Evolutionary conservation across 805 yeast species (phyloP).

Genomic region (Torulaspora indica): DNA sequence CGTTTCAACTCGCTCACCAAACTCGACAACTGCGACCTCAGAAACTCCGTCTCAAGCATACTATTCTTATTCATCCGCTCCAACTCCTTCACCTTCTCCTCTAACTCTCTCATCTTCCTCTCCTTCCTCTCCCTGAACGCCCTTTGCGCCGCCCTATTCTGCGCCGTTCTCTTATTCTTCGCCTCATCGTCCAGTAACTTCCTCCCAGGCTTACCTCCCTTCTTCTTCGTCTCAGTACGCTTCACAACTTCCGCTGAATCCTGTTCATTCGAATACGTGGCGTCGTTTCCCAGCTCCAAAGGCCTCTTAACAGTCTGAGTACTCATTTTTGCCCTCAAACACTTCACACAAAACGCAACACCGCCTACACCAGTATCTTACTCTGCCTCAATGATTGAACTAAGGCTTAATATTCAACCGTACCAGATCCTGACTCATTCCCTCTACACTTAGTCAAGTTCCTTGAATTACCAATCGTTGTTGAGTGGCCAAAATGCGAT

Average conservation of each 20-base stretch:
- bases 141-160: constrained; percentile 96
- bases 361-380: not conserved
- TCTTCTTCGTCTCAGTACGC: constrained; percentile 18
- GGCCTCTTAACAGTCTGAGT: constrained; percentile 21
- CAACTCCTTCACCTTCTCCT: constrained; percentile 64
- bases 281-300: constrained; percentile 11
- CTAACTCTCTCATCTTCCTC: constrained; percentile 76
- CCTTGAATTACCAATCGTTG: not conserved
- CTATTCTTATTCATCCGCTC: constrained; percentile 70
- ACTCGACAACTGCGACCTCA: constrained; percentile 70
- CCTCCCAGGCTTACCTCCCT: constrained; percentile 63
- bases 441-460: not conserved
- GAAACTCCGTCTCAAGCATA: constrained; percentile 63
- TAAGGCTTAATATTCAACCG: too few species aligned
- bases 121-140: constrained; percentile 96
- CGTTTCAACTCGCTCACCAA: constrained; percentile 66
- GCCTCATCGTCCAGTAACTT: constrained; percentile 77
- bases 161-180: constrained; percentile 87
- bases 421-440: too few species aligned
- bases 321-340: constrained; percentile 7
- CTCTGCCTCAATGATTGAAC: too few species aligned
- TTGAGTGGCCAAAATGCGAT: not conserved
- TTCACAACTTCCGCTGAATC: not conserved
- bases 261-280: not conserved
- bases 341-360: not conserved